Base-by-base conservation (phyloP, 371 early-diverging fungal genomes). In the Funneliformis caledonium region DNA sequence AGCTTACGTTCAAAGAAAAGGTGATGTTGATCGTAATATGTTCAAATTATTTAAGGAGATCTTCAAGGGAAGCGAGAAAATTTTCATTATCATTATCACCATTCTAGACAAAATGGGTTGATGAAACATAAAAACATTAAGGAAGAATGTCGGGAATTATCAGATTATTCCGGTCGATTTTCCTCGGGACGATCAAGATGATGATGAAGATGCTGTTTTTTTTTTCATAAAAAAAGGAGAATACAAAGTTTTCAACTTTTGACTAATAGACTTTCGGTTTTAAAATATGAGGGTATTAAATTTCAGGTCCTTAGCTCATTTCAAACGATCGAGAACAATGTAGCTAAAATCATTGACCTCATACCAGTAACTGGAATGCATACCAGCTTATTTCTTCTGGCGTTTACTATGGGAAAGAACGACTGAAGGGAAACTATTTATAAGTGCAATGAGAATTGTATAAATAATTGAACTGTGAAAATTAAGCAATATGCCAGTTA, bases 121-220 rank as follows among this genome's bases (percentile, higher is more conserved):
- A 9, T 3, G 3, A 48, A 72, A 72, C 31, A 9, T 50, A 11
- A 10, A 50, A 47, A 48, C 10, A 50, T 16, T 72, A 72, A 37
- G 50, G 8, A 45, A 72, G 19, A 11, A 47, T 72, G 50, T 72
- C 50, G 72, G 72, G 2, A 2, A 37, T 72, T 48, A 19, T 72
- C 43, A 12, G 8, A 72, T 48, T 37, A 72, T 72, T 72, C 19
- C 50, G n/a, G 72, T 72, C 4, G 72, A 72, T 72, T 72, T 43
- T 72, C 72, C 72, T 52, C 26, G 45, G 37, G 47, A 6, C 9
- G 33, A n/a, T n/a, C n/a, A 72, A 5, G 31, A 33, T 5, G 37
- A n/a, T 33, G 48, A 72, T 5, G 72, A 72, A 4, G 42, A 67
- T 37, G 1, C 37, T 37, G 37, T 2, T 37, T 37, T 2, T 37